A percentile compares a stretch with the other conserved stretches of the same genome.
Conservation (phyloP, 1,284 basidiomycete genomes). For the Austropuccinia psidii region DNA sequence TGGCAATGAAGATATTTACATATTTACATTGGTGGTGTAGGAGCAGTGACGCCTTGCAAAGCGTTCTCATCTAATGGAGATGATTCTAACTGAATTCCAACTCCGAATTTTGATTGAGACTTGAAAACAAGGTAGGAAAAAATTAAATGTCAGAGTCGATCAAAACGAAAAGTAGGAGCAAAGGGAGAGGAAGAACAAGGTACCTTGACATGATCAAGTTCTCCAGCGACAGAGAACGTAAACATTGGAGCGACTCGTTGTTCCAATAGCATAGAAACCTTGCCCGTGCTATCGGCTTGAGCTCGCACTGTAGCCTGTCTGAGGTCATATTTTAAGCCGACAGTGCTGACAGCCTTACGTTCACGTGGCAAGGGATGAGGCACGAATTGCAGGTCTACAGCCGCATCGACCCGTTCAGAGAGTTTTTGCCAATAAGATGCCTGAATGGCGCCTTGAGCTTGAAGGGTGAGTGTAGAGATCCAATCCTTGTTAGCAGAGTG, state of each 20-base stretch:
- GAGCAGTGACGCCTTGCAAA: constrained; percentile 27
- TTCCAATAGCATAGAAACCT: constrained; percentile 88
- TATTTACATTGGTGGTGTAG: constrained; percentile 36
- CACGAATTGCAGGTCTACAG: constrained; percentile 80
- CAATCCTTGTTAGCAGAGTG: constrained; percentile 56
- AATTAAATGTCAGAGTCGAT: background rate
- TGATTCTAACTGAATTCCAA: constrained; percentile 36
- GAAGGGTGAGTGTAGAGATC: constrained; percentile 88
- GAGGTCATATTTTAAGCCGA: constrained; percentile 95
- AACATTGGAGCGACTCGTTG: constrained; percentile 93
- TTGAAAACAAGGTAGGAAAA: background rate
- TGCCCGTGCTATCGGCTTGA: constrained; percentile 84
- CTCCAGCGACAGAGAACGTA: constrained; percentile 85
- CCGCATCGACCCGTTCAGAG: constrained; percentile 96
- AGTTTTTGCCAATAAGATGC: constrained; percentile 96
- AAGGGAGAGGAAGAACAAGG: background rate
- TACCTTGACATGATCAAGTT: constrained; percentile 97
- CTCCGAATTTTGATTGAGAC: constrained; percentile 37
- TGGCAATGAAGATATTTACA: too few relatives aligned
- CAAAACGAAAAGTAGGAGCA: background rate
- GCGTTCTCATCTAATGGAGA: constrained; percentile 36
- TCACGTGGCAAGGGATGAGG: constrained; percentile 60
- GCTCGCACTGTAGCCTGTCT: constrained; percentile 85
- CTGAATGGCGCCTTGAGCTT: constrained; percentile 71
- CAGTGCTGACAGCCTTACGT: constrained; percentile 80